Conservation (phyloP, 129 eudicot genomes). For the Artemisia tridentata region DNA sequence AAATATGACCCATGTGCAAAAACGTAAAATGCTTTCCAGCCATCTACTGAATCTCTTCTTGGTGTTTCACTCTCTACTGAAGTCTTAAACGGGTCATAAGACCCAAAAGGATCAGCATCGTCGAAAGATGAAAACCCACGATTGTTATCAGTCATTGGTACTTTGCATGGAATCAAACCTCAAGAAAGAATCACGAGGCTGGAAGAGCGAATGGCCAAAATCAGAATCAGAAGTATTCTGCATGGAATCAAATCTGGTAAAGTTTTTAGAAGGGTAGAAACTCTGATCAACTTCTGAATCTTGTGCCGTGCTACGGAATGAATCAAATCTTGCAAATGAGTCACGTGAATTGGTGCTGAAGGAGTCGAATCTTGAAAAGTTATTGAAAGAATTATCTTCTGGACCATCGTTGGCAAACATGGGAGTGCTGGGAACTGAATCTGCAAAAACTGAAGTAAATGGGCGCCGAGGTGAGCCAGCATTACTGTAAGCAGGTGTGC, state of each 20-base stretch:
- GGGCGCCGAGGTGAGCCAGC: conserved; percentile 39
- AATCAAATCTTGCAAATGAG: conserved; percentile 69
- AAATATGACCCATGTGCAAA: too few relatives aligned
- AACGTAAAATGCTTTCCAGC: too few relatives aligned
- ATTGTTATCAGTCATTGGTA: conserved; percentile 42
- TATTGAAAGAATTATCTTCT: too few relatives aligned
- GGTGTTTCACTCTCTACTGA: conserved; percentile 34
- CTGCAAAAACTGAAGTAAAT: conserved; percentile 14
- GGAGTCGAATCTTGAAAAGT: too few relatives aligned
- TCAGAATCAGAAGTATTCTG: conserved; percentile 43
- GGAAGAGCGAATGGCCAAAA: conserved; percentile 55
- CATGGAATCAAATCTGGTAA: conserved; percentile 66
- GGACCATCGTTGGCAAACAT: too few relatives aligned
- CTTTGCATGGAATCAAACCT: conserved; percentile 66
- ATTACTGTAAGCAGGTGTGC: conserved; percentile 57
- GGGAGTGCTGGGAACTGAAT: too few relatives aligned
- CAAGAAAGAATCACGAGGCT: conserved; percentile 47
- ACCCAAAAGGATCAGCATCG: conserved; percentile 66
- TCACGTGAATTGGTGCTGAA: too few relatives aligned
- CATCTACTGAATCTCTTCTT: too few relatives aligned
- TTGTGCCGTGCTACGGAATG: conserved; percentile 51
- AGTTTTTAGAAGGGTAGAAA: conserved; percentile 23
- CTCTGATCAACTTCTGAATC: conserved; percentile 57
- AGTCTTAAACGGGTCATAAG: conserved; percentile 50
- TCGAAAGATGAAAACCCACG: conserved; percentile 68